Evolutionary conservation across 2,329 filamentous ascomycete genomes (phyloP), one percentile per base, ranked within the genome.

Genomic region (Colletotrichum tanaceti): DNA sequence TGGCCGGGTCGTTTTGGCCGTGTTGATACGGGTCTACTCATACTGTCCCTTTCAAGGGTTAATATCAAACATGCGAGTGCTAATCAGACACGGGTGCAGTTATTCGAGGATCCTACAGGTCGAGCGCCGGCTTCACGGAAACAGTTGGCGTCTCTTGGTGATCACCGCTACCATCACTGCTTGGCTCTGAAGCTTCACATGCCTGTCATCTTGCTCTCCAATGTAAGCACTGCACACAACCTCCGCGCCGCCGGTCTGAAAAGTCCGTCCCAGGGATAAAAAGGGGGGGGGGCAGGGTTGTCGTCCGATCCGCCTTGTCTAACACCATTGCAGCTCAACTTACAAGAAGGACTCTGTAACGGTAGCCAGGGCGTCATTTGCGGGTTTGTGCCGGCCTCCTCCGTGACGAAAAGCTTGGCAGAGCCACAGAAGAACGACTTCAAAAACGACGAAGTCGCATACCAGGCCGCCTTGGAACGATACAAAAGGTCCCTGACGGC

Each of bases 201-300:
- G 63, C 63, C 63, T 18, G 63, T 66, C 5, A 41, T 66, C 0
- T 11, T 66, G 2, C 6, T 62, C 20, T 49, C 63, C 41, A 65
- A 65, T 3, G 63, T 65, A 7, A 49, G n/a, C n/a, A n/a, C n/a
- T n/a, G n/a, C n/a, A n/a, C n/a, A n/a, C n/a, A n/a, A n/a, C n/a
- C n/a, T n/a, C n/a, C n/a, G n/a, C n/a, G n/a, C n/a, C n/a, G n/a
- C 53, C 3, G n/a, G n/a, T 16, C 6, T 28, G 4, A 41, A 32
- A 7, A 32, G 28, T 32, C 7, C 9, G 28, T 32, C 7, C 28
- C 28, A 32, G 7, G 28, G 28, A 18, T 14, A 18, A 7, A 28
- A 3, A 2, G 46, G 13, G 14, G 46, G 18, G 9, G 0, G 16
- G n/a, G n/a, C n/a, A n/a, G n/a, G n/a, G n/a, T n/a, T n/a, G 5